Evolutionary conservation across 2,329 filamentous ascomycete genomes (phyloP), one percentile per base, ranked within the genome.

Genomic region (Cytospora schulzeri): DNA sequence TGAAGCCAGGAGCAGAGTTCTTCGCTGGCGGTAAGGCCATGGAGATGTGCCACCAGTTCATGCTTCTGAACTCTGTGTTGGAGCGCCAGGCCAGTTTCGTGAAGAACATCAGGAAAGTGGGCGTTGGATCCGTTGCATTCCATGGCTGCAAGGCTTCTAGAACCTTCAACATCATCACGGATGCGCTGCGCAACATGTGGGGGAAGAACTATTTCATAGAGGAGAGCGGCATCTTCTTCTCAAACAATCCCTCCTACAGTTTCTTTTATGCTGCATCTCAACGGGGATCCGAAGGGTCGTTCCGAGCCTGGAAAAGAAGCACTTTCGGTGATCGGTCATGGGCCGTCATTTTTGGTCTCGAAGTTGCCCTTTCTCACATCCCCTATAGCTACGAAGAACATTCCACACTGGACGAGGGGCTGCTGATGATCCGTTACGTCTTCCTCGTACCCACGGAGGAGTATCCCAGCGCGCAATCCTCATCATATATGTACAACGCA

Each of bases 81-180:
- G 22, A 60, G 15, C 31, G 57, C n/a, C 31, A 52, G 19, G 9
- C 17, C 35, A 14, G 11, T 52, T 52, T 59, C n/a, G 35, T 26
- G 14, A 5, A 38, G 15, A 8, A 53, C 19, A 7, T 41, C 31
- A 14, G 4, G 9, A n/a, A 53, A 33, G 48, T 60, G 4, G 57
- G 48, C 17, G 33, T 22, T 4, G 57, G 48, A 9, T 52, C 48
- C 19, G 56, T 58, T 15, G 56, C 26, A 26, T 57, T 48, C 19
- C 56, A 50, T 41, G 56, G 56, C 15, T 26, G 24, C 26, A 57
- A 22, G 38, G 26, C 56, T 11, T 33, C 57, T 9, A 60, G 45
- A 28, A 28, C 48, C 29, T 52, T 60, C 57, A 52, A 60, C 57
- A 60, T 60, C 57, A 19, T 60, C 9, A 52, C 48, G 12, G 31